Evolutionary conservation across 345 rosid genomes (phyloP).

Genomic region (Brassica nigra): DNA sequence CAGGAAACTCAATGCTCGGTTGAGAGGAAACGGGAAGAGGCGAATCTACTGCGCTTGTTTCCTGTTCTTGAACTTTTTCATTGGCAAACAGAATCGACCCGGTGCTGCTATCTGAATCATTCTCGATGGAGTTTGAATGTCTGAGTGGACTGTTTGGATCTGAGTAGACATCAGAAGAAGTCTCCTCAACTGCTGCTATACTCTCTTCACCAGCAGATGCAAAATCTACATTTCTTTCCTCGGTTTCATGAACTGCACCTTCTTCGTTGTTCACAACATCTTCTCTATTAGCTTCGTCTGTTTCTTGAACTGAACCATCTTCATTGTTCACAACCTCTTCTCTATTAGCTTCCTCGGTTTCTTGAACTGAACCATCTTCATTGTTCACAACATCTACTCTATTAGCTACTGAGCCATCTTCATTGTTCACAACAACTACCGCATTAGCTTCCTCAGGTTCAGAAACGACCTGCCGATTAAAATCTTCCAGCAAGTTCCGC

Average conservation of each 20-base stretch:
- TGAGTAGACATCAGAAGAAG: slow-evolving; percentile 51
- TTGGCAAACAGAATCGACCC: slow-evolving; percentile 53
- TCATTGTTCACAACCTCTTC: slow-evolving; percentile 23
- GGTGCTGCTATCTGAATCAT: slow-evolving; percentile 61
- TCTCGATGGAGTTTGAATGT: slow-evolving; percentile 58
- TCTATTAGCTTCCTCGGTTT: slow-evolving; percentile 25
- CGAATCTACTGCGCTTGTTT: slow-evolving; percentile 42
- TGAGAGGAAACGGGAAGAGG: slow-evolving; percentile 60
- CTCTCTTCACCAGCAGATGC: slow-evolving; percentile 51
- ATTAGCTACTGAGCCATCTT: slow-evolving; percentile 14
- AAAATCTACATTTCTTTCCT: slow-evolving; percentile 40
- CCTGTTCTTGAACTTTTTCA: slow-evolving; percentile 52
- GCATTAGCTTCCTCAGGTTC: slow-evolving; percentile 41
- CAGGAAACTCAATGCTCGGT: slow-evolving; percentile 43
- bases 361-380: slow-evolving; percentile 18
- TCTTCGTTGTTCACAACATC: slow-evolving; percentile 25
- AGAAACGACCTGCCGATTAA: slow-evolving; percentile 59
- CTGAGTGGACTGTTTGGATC: slow-evolving; percentile 57
- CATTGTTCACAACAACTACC: slow-evolving; percentile 20
- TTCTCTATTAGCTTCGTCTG: slow-evolving; percentile 22
- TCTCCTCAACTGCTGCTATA: slow-evolving; percentile 55
- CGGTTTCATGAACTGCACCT: slow-evolving; percentile 11
- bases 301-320: slow-evolving; percentile 18
- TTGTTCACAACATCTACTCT: slow-evolving; percentile 14
- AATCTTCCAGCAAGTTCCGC: slow-evolving; percentile 71